Base-by-base conservation (phyloP, 257 asterid genomes). In the Scutellaria baicalensis region DNA sequence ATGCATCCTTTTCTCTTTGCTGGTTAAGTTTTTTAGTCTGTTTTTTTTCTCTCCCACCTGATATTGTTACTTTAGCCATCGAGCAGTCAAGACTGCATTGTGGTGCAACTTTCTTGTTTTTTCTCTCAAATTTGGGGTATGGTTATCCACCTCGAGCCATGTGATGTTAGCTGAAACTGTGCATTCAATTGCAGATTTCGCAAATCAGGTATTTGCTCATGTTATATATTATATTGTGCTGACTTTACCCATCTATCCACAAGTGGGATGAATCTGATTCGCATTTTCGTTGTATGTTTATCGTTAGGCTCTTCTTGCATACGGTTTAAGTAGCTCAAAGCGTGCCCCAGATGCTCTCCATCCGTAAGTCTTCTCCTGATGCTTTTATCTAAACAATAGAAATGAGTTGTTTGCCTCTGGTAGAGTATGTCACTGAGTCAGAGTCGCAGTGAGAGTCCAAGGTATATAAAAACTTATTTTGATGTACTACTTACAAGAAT, bases 321-420 rank as follows among this genome's bases (percentile, higher is more conserved):
- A 94, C 82, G 99, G 99, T 72, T 80, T 94, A 70, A 91, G 93
- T 77, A 91, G 97, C 79, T 94, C 97, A 69, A 85, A 88, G 57
- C 97, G 99, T 68, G 99, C 93, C 57, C 99, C 97, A 48, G 99
- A 94, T 80, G 94, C 96, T 64, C 84, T 85, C 75, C 99, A 94
- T 76, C 99, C 97, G 96, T 94, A 84, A 84, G 97, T 86, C 59
- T 73, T 72, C 50, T 18, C 12, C 55, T 72, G 62, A 9, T 68
- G n/a, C 23, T 18, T 36, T 21, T 50, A 48, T 71, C 36, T 64
- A 16, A 40, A 47, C 13, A 36, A 14, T 56, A 13, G 63, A 38
- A 35, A 55, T 48, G 27, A 43, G 44, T 36, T 44, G 69, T 21
- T 67, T 33, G 61, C 58, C 54, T 64, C 43, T 50, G 65, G 17